Evolutionary conservation across 2,329 filamentous ascomycete species (phyloP).

Genomic region (Cladophialophora carrionii): DNA sequence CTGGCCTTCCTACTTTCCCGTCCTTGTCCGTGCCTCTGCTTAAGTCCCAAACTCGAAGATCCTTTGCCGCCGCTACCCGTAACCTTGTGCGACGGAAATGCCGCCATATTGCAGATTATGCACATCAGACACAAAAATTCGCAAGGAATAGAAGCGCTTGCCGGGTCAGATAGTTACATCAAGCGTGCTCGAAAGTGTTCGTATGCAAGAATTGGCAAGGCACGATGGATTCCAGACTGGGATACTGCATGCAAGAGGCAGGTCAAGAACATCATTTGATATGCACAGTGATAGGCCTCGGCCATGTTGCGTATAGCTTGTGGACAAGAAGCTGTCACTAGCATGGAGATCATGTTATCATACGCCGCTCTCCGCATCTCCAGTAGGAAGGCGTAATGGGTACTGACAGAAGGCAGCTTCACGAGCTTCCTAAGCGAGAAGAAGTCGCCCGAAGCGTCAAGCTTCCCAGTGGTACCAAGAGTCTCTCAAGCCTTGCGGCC

Average conservation of each 20-base stretch:
- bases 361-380: not conserved
- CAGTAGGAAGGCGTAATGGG: slow-evolving; percentile 1
- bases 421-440: slow-evolving; percentile 11
- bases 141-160: not conserved
- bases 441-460: slow-evolving; percentile 1
- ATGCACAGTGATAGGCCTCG: not conserved
- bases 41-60: not conserved
- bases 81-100: not conserved
- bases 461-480: slow-evolving; percentile 17
- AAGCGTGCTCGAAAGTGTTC: not conserved
- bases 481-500: slow-evolving; percentile 8
- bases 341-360: slow-evolving; percentile 1
- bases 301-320: not conserved
- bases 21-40: not conserved
- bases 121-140: not conserved
- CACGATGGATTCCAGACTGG: not conserved
- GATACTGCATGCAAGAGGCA: slow-evolving; percentile 5
- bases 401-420: not conserved
- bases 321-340: not conserved
- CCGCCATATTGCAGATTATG: slow-evolving; percentile 13
- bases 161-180: slow-evolving; percentile 9
- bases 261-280: not conserved
- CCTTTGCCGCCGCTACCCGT: slow-evolving; percentile 12
- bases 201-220: not conserved
- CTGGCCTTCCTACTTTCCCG: not conserved